Evolutionary conservation across 176 grass and related monocot genomes (phyloP).

Genomic region (Bromus sterilis): DNA sequence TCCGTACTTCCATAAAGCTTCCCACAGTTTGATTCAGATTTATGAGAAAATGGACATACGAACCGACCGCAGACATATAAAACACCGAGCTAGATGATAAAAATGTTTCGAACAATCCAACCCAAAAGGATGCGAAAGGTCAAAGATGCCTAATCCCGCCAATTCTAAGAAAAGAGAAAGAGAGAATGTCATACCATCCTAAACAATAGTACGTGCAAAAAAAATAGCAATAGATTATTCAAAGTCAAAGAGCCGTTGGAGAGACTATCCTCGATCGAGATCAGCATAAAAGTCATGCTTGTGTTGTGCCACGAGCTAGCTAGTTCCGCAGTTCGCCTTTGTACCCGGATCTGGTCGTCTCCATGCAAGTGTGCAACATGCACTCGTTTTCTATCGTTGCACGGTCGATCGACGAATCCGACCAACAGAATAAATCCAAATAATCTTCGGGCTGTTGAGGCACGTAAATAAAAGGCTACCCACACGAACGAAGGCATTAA

Average conservation of each 20-base stretch:
- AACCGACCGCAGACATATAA: too few relatives aligned
- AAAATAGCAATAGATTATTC: not conserved
- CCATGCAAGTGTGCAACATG: not conserved
- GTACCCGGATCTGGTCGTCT: constrained; percentile 42
- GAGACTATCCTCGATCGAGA: not conserved
- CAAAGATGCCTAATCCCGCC: too few relatives aligned
- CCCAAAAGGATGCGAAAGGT: too few relatives aligned
- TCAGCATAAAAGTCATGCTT: not conserved
- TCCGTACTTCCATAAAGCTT: too few relatives aligned
- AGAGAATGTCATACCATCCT: too few relatives aligned
- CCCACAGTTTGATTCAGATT: too few relatives aligned
- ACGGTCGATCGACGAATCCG: not conserved
- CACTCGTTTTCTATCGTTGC: not conserved
- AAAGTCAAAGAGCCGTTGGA: not conserved
- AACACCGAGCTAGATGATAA: too few relatives aligned
- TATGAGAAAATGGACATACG: too few relatives aligned
- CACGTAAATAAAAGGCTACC: not conserved
- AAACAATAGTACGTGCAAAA: too few relatives aligned
- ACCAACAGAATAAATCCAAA: not conserved
- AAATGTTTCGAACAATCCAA: too few relatives aligned
- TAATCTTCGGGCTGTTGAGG: not conserved
- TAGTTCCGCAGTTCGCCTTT: constrained; percentile 4
- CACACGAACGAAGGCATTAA: not conserved
- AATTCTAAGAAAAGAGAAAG: too few relatives aligned
- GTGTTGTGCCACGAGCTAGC: not conserved